Evolutionary conservation across 768 basidiomycete genomes (phyloP), one percentile per base, ranked within the genome.

Genomic region (Cystoderma amianthinum): DNA sequence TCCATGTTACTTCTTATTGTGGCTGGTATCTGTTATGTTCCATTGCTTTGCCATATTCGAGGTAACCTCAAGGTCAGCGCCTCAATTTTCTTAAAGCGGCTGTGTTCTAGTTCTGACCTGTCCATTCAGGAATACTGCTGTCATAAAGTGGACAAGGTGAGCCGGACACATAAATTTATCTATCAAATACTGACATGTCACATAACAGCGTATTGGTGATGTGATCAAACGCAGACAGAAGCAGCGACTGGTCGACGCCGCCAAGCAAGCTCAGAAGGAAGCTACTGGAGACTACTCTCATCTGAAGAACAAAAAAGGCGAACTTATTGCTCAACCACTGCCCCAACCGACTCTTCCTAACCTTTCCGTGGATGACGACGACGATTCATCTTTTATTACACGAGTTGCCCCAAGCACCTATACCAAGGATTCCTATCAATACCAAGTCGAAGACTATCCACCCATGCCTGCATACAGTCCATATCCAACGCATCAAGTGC

Each of bases 111-210:
- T 28, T 23, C 38, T 39, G 36, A 41, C 22, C 36, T 43, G 20
- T 44, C 50, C 25, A 25, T 38, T 44, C 48, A 90, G 84, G 95
- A 99, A 73, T 97, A 96, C 65, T 90, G 89, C 62, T 97, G 94
- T 59, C 91, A 98, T 70, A 96, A 97, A 63, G 91, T 97, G 38
- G 95, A 99, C 69, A 97, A 97, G 79, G 88, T 90, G 56, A 42
- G 54, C 33, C 28, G 7, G 30, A 22, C n/a, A n/a, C n/a, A n/a
- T n/a, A n/a, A n/a, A n/a, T n/a, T n/a, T n/a, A 21, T 34, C 18
- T 34, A 5, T 15, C 10, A 15, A n/a, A n/a, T n/a, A n/a, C n/a
- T n/a, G n/a, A n/a, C n/a, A n/a, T n/a, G n/a, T n/a, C n/a, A n/a
- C 10, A 9, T 53, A 46, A 11, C 45, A 92, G 89, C 92, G 95